phyloP scores from a whole-genome alignment of 192 early-diverging fungal species.

The Coemansia sp. region DNA sequence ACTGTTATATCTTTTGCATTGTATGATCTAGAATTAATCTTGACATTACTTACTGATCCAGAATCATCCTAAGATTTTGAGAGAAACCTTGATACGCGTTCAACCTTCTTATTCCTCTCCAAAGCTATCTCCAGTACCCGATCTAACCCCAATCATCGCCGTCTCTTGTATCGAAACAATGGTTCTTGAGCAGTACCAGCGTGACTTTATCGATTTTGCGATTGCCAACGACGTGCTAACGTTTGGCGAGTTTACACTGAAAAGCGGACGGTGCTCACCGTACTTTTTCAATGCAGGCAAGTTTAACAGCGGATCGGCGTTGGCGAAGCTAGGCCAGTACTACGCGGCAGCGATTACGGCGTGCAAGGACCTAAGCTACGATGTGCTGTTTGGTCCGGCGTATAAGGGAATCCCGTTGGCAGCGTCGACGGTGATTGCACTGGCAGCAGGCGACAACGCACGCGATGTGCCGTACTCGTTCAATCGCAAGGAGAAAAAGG shows the following conservation, averaged over 20 bases:
- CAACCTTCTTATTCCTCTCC: neutral
- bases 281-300: conserved; percentile 99
- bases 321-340: conserved; percentile 81
- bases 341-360: conserved; percentile 81
- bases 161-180: conserved; percentile 9
- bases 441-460: conserved; percentile 53
- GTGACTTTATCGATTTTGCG: conserved; percentile 91
- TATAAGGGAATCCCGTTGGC: conserved; percentile 99
- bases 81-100: too few relatives aligned
- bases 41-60: neutral
- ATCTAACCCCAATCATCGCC: too few relatives aligned
- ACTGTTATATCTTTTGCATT: too few relatives aligned
- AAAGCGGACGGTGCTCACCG: conserved; percentile 92
- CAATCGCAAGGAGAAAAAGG: conserved; percentile 98
- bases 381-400: conserved; percentile 95
- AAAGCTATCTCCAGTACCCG: neutral
- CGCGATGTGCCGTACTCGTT: conserved; percentile 83
- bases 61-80: neutral
- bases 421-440: conserved; percentile 74
- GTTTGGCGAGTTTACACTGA: conserved; percentile 92
- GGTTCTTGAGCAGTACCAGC: conserved; percentile 69
- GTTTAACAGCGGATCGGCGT: conserved; percentile 86
- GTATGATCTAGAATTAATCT: neutral
- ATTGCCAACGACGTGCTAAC: conserved; percentile 80
- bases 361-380: conserved; percentile 68